Base-by-base conservation (phyloP, 2,329 filamentous ascomycete species). In the Epichloe amarillans region DNA sequence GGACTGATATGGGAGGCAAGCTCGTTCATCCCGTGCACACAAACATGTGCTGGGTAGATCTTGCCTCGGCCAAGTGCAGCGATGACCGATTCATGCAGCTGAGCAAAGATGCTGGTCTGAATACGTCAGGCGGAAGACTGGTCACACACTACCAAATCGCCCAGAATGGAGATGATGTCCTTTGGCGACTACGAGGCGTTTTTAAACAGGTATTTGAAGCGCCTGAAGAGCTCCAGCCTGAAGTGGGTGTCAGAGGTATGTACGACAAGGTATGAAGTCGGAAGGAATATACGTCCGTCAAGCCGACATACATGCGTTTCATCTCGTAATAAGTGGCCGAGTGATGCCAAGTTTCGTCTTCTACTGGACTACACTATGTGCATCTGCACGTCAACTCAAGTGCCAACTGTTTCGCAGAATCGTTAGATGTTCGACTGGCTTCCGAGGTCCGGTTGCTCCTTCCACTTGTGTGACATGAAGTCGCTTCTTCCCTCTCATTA, bases 21-120 rank as follows among this genome's bases (percentile, higher is more conserved):
- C 67, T 88, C 51, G 66, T 74, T 19, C 73, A 83, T 53, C 83
- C 85, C 0, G 83, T 86, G 1, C 83, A 95, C 62, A 94, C 88
- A n/a, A 95, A 95, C 68, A 94, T 95, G 86, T 80, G 88, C 36
- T 95, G 87, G 88, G 61, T 94, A 52, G 83, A 94, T 64, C 69
- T 93, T 15, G 75, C 80, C 33, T 74, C 75, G 1, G 76, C 78
- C 11, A 77, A 78, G 2, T 70, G 72, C 54, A 62, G 63, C 14
- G 54, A 48, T 5, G 62, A 62, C 50, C 63, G 60, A 39, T 69
- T 77, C 48, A 60, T 62, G 14, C 61, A 66, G 56, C 61, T 73
- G 35, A 69, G 68, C 5, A 60, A 61, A 46, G 68, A 69, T 36
- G 66, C 62, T 11, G 74, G 74, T 0, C 59, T 78, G 51, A 68